Evolutionary conservation across 805 yeast species (phyloP), one percentile per base, ranked within the genome.

Genomic region (Candida silvatica): DNA sequence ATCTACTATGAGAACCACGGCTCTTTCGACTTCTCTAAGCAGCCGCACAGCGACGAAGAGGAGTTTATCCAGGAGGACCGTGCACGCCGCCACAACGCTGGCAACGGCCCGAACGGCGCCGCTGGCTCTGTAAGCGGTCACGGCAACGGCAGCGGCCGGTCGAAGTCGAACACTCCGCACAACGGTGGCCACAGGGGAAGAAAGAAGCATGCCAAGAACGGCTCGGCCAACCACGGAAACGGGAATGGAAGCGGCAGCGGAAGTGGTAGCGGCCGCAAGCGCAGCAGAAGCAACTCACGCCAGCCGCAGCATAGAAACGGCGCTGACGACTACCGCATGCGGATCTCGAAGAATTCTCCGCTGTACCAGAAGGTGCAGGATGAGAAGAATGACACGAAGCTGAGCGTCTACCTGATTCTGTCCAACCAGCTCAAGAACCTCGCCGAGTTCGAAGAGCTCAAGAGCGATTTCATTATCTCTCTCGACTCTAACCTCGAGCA

Each of bases 391-490:
- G 30, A 41, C 32, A 43, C 47, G 29, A 49, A 44, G 18, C 41
- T 56, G 18, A 49, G 46, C 45, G 42, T 70, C 11, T 69, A 66
- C 48, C 47, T 71, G 36, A 63, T 72, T 14, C 55, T 72, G 9
- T 57, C 73, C 2, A 66, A 66, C 20, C 75, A 68, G 45, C 43
- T 70, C 27, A 55, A 56, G 16, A 57, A 56, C 50, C 35, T 52
- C 44, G 17, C 53, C 51, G 46, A 49, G 24, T 49, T 55, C 33
- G 59, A 57, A 18, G 59, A 53, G 17, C 54, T 58, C 35, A 48
- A 55, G 24, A 49, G 69, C 33, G 69, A 71, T 41, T 47, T 63
- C 24, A 62, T 73, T 18, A 48, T 74, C 1, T 62, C 75, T n/a
- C 61, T 74, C 40, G 78, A 74, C 49, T 61, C 71, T 4, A 45